Base-by-base conservation (phyloP, 768 basidiomycete genomes). In the Suillus paluster region DNA sequence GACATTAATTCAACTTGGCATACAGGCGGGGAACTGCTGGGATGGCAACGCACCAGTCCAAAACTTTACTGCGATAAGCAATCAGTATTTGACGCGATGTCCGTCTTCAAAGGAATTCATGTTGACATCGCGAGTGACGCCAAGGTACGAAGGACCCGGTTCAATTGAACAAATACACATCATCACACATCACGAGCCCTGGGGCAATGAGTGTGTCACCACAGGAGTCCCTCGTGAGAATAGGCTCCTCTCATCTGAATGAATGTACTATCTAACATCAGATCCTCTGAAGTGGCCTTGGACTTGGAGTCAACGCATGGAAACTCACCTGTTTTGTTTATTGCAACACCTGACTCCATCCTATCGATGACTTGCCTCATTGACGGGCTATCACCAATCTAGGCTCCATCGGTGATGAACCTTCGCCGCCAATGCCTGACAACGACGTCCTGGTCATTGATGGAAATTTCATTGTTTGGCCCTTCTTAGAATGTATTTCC, bases 401-500 rank as follows among this genome's bases (percentile, higher is more conserved):
- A 30, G 30, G 6, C 30, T 30, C 30, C 30, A n/a, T n/a, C 19
- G 15, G 17, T 11, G 25, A 42, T 62, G 15, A 45, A 58, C 21
- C 42, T 53, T 21, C 23, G 4, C 34, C 46, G 12, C 49, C 4
- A 55, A 64, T 75, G 2, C 45, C 77, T 21, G 58, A 68, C 1
- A 66, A 76, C n/a, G 12, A 30, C n/a, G 11, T 41, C 8, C 50
- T 33, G 5, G 19, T 61, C 19, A 21, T 67, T 55, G 44, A 56
- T 14, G 55, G 67, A 25, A 64, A 66, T 0, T 86, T 86, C 52
- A 57, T 83, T 17, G 82, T 77, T 1, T 76, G 77, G 10, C n/a
- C n/a, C n/a, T n/a, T 86, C 83, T 56, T 86, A 86, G 68, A 83
- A 84, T 59, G 84, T 84, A 9, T 82, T 85, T 60, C 66, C 71